phyloP scores from a whole-genome alignment of 805 yeast genomes.

The Ogataea methylovora region DNA sequence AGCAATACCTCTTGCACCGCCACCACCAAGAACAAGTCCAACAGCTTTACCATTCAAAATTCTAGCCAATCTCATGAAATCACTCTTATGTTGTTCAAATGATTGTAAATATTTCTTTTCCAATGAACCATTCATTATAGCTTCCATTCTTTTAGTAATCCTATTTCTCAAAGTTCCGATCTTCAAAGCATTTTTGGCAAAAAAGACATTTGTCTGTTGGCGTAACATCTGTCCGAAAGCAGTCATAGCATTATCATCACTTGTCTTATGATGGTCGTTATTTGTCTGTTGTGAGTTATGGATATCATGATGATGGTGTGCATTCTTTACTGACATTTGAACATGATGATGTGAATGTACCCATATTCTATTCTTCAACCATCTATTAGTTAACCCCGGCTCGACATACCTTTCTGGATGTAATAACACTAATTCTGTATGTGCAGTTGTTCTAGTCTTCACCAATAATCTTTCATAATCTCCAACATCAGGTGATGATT shows the following conservation, averaged over 20 bases:
- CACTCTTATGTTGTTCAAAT: slow-evolving; percentile 64
- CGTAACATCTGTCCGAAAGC: not conserved
- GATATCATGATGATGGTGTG: not conserved
- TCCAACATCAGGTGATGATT: slow-evolving; percentile 64
- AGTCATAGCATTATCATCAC: not conserved
- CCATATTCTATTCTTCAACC: slow-evolving; percentile 87
- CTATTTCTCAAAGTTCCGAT: slow-evolving; percentile 13
- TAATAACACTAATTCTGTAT: slow-evolving; percentile 77
- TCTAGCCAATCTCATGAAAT: slow-evolving; percentile 84
- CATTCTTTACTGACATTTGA: slow-evolving; percentile 40
- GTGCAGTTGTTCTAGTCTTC: slow-evolving; percentile 72
- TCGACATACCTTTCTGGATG: slow-evolving; percentile 78
- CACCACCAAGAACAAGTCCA: slow-evolving; percentile 94
- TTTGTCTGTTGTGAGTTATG: not conserved
- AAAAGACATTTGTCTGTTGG: not conserved
- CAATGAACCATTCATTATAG: slow-evolving; percentile 13
- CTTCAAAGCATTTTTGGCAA: not conserved
- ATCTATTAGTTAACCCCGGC: slow-evolving; percentile 77
- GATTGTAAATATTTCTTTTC: slow-evolving; percentile 20
- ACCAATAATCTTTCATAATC: slow-evolving; percentile 77
- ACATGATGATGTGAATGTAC: slow-evolving; percentile 90
- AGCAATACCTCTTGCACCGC: slow-evolving; percentile 93
- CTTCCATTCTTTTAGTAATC: slow-evolving; percentile 20
- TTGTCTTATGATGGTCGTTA: not conserved
- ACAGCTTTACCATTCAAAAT: slow-evolving; percentile 88